Base-by-base conservation (phyloP, 768 basidiomycete species). In the Boletus patriciae region DNA sequence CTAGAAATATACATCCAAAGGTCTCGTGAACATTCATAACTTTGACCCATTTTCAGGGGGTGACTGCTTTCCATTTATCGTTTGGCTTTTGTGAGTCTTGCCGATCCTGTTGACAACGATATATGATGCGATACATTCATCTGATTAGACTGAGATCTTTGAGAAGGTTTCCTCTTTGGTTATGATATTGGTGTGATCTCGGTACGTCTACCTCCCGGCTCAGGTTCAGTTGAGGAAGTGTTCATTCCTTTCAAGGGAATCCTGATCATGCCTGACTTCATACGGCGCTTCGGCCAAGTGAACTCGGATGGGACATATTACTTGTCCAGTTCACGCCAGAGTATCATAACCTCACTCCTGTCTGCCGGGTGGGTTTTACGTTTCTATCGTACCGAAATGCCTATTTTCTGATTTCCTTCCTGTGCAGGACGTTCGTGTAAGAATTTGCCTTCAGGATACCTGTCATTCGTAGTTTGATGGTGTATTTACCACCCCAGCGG, bases 401-500 rank as follows among this genome's bases (percentile, higher is more conserved):
- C 12, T n/a, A 15, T 27, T 29, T 3, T 27, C 8, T 37, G 12
- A 46, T n/a, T 15, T 34, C 33, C 4, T 42, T 6, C 18, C 37
- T 36, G 15, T 41, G 18, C 44, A 63, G 57, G 43, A 63, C 57
- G 2, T 63, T 63, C 9, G 57, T 55, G 57, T 58, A 54, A 63
- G 53, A 19, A 16, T 23, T 19, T 38, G 2, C 13, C 5, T 25
- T 11, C 0, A 1, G 6, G 2, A 27, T 31, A 23, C 8, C 33
- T 15, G 33, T 13, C 33, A 13, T 34, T 34, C 33, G 12, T 34
- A 25, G 11, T 40, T 58, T 62, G 40, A 57, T 25, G 19, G 5
- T 12, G 3, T 21, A 48, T 9, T 6, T 15, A 4, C 42, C 19
- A 29, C 21, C 36, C 7, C 23, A 82, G 81, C 23, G 87, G 87